phyloP scores from a whole-genome alignment of 2,329 filamentous ascomycete species.

The Fusarium euwallaceae region DNA sequence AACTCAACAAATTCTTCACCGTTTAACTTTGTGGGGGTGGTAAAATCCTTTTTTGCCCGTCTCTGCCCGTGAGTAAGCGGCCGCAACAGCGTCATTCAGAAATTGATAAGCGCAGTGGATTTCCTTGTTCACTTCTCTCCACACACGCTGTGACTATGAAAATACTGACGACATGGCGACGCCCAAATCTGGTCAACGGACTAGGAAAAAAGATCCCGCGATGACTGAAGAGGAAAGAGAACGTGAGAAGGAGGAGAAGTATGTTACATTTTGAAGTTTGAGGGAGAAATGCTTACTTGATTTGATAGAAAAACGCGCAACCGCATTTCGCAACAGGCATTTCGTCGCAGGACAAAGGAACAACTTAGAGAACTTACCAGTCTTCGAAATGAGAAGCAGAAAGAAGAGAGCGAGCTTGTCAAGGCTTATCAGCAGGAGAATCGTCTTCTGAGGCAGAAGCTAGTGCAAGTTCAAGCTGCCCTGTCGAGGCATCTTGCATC shows the following conservation, averaged over 20 bases:
- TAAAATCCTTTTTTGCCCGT: not conserved
- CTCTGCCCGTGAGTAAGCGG: not conserved
- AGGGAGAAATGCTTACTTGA: not conserved
- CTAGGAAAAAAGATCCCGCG: not conserved
- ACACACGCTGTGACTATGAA: not conserved
- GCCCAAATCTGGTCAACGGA: not conserved
- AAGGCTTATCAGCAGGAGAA: slow-evolving; percentile 46
- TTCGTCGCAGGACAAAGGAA: slow-evolving; percentile 49
- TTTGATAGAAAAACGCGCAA: slow-evolving; percentile 48
- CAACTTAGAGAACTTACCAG: slow-evolving; percentile 45
- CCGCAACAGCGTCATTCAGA: not conserved
- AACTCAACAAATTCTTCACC: not conserved
- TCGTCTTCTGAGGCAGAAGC: slow-evolving; percentile 40
- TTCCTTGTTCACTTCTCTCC: not conserved
- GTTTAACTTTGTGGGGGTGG: not conserved
- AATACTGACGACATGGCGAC: slow-evolving; percentile 15
- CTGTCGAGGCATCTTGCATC: slow-evolving; percentile 43
- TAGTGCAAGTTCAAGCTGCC: slow-evolving; percentile 48
- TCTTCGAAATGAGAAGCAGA: slow-evolving; percentile 39
- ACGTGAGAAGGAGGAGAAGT: slow-evolving; percentile 30
- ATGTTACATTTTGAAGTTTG: not conserved
- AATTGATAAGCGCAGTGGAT: not conserved
- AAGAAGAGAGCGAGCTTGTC: slow-evolving; percentile 41
- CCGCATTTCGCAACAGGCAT: slow-evolving; percentile 49
- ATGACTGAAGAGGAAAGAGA: not conserved